phyloP scores from a whole-genome alignment of 2,329 filamentous ascomycete genomes.

The Stachybotrys echinatus region DNA sequence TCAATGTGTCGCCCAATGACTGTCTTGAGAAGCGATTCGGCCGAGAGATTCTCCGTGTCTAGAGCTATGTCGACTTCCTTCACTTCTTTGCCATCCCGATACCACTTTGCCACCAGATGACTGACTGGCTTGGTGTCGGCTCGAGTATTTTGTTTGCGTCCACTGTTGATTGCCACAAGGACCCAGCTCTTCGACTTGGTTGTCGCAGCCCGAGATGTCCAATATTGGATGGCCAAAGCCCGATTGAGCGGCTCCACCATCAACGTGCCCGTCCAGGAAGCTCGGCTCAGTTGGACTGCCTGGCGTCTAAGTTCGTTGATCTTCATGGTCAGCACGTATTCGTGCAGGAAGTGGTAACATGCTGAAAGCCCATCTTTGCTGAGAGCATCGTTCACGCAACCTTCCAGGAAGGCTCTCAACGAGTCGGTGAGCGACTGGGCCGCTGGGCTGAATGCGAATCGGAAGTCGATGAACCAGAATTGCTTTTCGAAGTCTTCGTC shows the following conservation, averaged over 20 bases:
- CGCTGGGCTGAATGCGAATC: slow-evolving; percentile 73
- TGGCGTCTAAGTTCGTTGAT: slow-evolving; percentile 78
- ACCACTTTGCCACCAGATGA: slow-evolving; percentile 68
- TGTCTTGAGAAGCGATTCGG: slow-evolving; percentile 67
- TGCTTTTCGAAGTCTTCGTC: slow-evolving; percentile 78
- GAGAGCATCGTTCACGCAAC: slow-evolving; percentile 66
- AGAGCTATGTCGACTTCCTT: slow-evolving; percentile 62
- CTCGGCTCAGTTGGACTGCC: slow-evolving; percentile 61
- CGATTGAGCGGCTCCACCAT: slow-evolving; percentile 76
- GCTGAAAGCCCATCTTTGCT: slow-evolving; percentile 65
- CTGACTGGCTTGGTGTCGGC: slow-evolving; percentile 43
- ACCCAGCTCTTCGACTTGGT: slow-evolving; percentile 80
- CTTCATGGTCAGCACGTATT: slow-evolving; percentile 85
- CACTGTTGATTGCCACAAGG: slow-evolving; percentile 75
- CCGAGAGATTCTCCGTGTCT: slow-evolving; percentile 62
- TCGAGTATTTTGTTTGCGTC: slow-evolving; percentile 38
- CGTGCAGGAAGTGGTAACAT: slow-evolving; percentile 83
- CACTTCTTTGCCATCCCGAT: slow-evolving; percentile 74
- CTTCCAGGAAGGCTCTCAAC: slow-evolving; percentile 63
- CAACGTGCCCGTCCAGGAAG: slow-evolving; percentile 73
- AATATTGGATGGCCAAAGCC: slow-evolving; percentile 85
- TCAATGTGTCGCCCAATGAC: slow-evolving; percentile 72
- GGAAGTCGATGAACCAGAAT: slow-evolving; percentile 91
- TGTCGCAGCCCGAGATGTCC: slow-evolving; percentile 53
- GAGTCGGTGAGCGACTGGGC: slow-evolving; percentile 55